These are phyloP conservation scores for Pezicula neosporulosa DNA, from an alignment of 2,329 filamentous ascomycete genomes.

Conservation along the genomic window DNA sequence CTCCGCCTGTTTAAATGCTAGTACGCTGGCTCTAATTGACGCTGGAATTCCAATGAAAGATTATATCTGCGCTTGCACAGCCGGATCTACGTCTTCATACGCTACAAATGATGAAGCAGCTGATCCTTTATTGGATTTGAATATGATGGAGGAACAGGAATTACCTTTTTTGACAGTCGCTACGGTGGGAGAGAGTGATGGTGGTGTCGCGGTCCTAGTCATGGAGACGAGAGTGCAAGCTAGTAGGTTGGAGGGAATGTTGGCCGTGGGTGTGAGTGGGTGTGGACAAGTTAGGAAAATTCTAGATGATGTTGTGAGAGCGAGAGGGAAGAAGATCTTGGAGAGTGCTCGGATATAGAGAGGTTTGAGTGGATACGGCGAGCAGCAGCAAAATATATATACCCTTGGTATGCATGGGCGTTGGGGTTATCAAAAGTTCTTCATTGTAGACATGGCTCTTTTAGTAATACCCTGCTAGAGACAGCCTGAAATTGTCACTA, in stretches of 20 bases:
- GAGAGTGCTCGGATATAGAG: constrained; percentile 47
- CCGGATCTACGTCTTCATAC: constrained; percentile 71
- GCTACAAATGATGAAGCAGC: constrained; percentile 62
- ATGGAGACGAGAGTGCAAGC: constrained; percentile 89
- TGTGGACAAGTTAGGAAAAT: constrained; percentile 83
- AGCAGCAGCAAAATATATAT: constrained; percentile 16
- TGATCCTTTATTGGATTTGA: constrained; percentile 78
- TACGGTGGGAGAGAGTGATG: constrained; percentile 70
- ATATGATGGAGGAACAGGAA: constrained; percentile 78
- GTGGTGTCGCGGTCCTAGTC: constrained; percentile 72
- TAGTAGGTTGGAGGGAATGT: constrained; percentile 81
- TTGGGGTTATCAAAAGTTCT: constrained; percentile 6
- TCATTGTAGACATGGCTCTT: neutral
- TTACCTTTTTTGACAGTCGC: constrained; percentile 85
- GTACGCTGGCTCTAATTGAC: constrained; percentile 87
- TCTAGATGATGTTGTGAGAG: constrained; percentile 75
- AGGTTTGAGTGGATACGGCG: constrained; percentile 31
- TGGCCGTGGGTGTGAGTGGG: constrained; percentile 87
- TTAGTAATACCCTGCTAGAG: neutral
- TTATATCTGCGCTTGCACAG: constrained; percentile 84
- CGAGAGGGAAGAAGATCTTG: constrained; percentile 63
- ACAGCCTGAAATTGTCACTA: neutral
- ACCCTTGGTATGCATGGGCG: constrained; percentile 12
- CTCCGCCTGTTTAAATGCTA: constrained; percentile 85
- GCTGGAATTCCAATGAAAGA: constrained; percentile 94